Evolutionary conservation across 108 stramenopile species (phyloP).

Genomic region (Poteriospumella lacustris): DNA sequence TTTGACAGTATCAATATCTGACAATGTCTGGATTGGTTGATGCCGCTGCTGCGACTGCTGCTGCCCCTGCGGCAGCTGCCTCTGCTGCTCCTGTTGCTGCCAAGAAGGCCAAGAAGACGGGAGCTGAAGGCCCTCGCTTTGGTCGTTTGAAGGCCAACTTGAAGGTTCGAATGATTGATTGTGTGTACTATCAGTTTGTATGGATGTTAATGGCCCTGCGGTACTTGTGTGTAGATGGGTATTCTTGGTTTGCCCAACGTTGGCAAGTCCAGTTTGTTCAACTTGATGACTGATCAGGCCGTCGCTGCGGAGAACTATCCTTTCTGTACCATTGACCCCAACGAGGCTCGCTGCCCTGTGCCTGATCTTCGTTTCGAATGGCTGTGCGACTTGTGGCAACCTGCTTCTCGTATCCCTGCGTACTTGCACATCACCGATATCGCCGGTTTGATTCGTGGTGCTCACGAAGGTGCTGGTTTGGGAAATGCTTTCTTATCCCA

Average conservation of each 20-base stretch:
- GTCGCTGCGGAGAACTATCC: constrained; percentile 69
- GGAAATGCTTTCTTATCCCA: constrained; percentile 97
- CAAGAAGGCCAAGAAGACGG: constrained; percentile 22
- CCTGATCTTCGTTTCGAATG: constrained; percentile 91
- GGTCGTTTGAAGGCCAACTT: constrained; percentile 18
- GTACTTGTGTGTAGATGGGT: not conserved
- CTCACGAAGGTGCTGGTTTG: constrained; percentile 94
- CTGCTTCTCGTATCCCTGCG: constrained; percentile 73
- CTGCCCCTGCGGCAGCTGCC: too few species aligned
- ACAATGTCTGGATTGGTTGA: too few species aligned
- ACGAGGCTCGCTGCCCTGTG: constrained; percentile 63
- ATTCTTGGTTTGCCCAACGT: constrained; percentile 25
- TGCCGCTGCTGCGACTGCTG: too few species aligned
- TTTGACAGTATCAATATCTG: too few species aligned
- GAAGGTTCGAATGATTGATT: constrained; percentile 4
- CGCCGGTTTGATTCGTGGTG: constrained; percentile 94
- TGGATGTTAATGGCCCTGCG: not conserved
- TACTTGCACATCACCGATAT: constrained; percentile 94
- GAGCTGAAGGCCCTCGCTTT: constrained; percentile 18
- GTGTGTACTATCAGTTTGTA: not conserved
- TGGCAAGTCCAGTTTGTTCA: constrained; percentile 43
- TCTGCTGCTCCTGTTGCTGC: not conserved
- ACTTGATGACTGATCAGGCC: constrained; percentile 49
- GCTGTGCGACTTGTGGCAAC: constrained; percentile 75
- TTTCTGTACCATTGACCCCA: constrained; percentile 98